Evolutionary conservation across 768 basidiomycete genomes (phyloP), one percentile per base, ranked within the genome.

Genomic region (Terana coerulea): DNA sequence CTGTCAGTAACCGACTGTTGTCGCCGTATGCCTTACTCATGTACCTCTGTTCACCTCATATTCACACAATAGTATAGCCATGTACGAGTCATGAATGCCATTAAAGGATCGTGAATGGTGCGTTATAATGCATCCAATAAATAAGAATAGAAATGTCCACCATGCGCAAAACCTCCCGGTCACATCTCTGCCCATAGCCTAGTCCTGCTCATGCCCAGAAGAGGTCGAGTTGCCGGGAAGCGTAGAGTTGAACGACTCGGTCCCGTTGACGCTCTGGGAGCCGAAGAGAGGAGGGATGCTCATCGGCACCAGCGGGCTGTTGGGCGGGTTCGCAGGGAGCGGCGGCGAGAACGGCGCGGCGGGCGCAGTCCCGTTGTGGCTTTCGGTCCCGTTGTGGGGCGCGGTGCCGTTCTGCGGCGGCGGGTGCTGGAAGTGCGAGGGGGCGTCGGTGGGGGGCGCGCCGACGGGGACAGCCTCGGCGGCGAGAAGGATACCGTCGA

Each of bases 311-410:
- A 47, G 31, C 7, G 59, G 61, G 17, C 53, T 60, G 47, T 60
- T 60, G 34, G 57, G 61, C 28, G 59, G 57, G 55, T 57, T 59
- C 15, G 36, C 34, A 8, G 59, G 59, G 15, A 59, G 55, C 22
- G 57, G 15, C 0, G 57, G 59, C 3, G 59, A 54, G 36, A 30
- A 21, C 3, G 54, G 52, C 35, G 15, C 21, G 7, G 40, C 12
- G 24, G 24, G 29, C 26, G 36, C 49, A 34, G 33, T 22, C 35
- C 34, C 31, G 29, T 33, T 17, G 17, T 53, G 47, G 36, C 6
- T 17, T 12, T 14, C 42, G 21, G 17, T 19, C 10, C 19, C 21
- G 2, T 21, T 17, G 35, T 8, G 10, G 3, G 41, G 17, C 9
- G 31, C 19, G 28, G 11, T 26, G 22, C 12, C 40, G 34, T 17